Evolutionary conservation across 805 yeast genomes (phyloP).

Genomic region (Yarrowia divulgata): DNA sequence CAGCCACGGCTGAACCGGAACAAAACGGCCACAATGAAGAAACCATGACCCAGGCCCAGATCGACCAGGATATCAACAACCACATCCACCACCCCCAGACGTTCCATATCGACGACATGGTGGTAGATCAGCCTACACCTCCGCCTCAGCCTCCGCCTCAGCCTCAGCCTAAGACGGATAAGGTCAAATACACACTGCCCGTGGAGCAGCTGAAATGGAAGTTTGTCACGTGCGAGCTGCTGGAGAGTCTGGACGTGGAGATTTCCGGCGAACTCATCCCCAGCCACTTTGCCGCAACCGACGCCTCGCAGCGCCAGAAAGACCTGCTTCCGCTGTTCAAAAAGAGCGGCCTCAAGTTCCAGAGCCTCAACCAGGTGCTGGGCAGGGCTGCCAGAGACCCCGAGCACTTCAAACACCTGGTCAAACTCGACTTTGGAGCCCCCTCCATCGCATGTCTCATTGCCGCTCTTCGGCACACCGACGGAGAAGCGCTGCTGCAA

Average conservation of each 20-base stretch:
- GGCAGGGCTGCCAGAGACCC: neutral
- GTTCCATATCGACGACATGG: conserved; percentile 31
- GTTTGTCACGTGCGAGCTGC: conserved; percentile 10
- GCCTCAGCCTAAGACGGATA: neutral
- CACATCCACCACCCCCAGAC: conserved; percentile 23
- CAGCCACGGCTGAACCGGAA: neutral
- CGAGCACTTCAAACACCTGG: conserved; percentile 5
- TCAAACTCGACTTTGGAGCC: conserved; percentile 5
- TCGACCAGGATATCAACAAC: conserved; percentile 7
- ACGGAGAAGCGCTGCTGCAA: neutral
- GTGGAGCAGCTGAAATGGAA: conserved; percentile 12
- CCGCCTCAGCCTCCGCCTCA: neutral
- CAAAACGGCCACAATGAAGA: neutral
- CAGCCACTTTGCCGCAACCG: neutral
- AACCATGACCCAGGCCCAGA: conserved; percentile 4
- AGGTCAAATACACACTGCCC: neutral
- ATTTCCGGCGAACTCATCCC: neutral
- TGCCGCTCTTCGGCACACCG: neutral
- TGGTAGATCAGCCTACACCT: neutral
- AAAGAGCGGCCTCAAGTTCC: conserved; percentile 11
- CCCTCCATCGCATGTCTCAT: conserved; percentile 9
- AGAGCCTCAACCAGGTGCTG: neutral
- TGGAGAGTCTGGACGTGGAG: neutral
- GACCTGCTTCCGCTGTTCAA: conserved; percentile 8
- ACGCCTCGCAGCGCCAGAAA: conserved; percentile 2